Base-by-base conservation (phyloP, 2,329 filamentous ascomycete genomes). In the Orbilia quercus region DNA sequence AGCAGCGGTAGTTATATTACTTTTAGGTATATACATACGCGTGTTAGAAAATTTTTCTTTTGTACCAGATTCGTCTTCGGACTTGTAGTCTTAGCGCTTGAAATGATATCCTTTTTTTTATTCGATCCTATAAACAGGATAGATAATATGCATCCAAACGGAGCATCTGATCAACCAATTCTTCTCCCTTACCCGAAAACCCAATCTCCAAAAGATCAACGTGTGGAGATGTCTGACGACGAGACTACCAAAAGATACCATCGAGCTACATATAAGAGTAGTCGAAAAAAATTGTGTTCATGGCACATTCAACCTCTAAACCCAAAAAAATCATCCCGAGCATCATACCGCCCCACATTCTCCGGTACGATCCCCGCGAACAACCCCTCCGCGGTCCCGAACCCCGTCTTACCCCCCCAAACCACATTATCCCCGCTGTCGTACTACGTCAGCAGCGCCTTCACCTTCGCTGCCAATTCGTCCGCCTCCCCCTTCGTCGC, bases 401-500 rank as follows among this genome's bases (percentile, higher is more conserved):
- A 62, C 38, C 65, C 65, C 55, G 57, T 62, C 23, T 25, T 36
- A 11, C 36, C 38, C 1, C 25, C 65, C 65, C 65, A 70, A 38
- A 18, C 16, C 28, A 18, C 14, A 38, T 70, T 70, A 25, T 40
- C 16, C 2, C 40, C 53, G 65, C 48, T 55, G 22, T 45, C 42
- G 22, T 62, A 62, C 77, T 88, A 86, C 80, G 89, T 87, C 69
- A 95, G 89, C 75, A 92, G 87, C 76, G 87, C 85, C 14, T 90
- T 88, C 51, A 98, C 92, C 80, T 92, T 91, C 78, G 88, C 88
- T 67, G 93, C 92, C 75, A 98, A 85, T 81, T 96, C 92, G 78
- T 97, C 93, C 0, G 93, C 92, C 81, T 98, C 94, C 14, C 89
- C 90, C 75, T 91, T 88, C 50, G 91, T 95, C 38, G 91, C 91